Conservation (phyloP, 2,329 filamentous ascomycete genomes). For the Tolypocladium tropicale region DNA sequence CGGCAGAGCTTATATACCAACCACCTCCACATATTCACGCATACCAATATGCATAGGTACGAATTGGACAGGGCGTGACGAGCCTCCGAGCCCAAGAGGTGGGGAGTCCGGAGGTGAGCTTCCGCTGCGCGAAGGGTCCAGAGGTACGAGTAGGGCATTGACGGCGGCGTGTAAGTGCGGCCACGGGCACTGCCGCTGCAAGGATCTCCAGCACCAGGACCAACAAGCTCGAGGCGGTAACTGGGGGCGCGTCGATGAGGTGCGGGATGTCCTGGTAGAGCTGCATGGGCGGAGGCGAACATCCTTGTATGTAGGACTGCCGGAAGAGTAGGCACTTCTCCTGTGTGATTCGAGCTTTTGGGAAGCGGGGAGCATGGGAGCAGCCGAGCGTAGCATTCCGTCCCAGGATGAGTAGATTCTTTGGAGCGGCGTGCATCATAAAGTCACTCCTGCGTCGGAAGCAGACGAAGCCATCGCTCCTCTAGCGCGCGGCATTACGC, state of each 20-base stretch:
- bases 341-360: not conserved
- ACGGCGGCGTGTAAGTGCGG: not conserved
- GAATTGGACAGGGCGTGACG: not conserved
- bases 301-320: no score
- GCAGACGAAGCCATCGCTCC: not conserved
- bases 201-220: not conserved
- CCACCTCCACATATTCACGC: not conserved
- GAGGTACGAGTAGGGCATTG: not conserved
- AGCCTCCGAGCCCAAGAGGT: not conserved
- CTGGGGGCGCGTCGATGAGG: not conserved
- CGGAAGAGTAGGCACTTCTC: not conserved
- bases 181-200: not conserved
- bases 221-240: not conserved
- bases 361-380: not conserved
- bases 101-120: not conserved
- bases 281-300: not conserved
- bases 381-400: not conserved
- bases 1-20: not conserved
- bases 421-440: not conserved
- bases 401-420: not conserved
- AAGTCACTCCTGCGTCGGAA: not conserved
- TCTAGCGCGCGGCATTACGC: no score
- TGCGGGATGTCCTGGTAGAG: not conserved
- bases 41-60: not conserved
- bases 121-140: conserved; percentile 1